Evolutionary conservation across 1,284 basidiomycete genomes (phyloP), one percentile per base, ranked within the genome.

Genomic region (Melampsora occidentalis): DNA sequence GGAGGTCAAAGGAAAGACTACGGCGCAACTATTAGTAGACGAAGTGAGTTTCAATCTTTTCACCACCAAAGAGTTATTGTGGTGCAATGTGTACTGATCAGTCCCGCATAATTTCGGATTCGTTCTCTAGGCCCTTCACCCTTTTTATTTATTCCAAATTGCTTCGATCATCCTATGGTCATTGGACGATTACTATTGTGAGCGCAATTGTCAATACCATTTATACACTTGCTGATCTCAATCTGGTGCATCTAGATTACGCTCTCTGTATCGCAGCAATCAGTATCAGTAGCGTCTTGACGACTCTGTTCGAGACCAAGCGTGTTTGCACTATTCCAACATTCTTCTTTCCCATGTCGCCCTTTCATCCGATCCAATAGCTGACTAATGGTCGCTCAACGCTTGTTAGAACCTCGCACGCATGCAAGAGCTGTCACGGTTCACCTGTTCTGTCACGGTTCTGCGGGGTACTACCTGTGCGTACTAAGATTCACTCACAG

Each of bases 81-180:
- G 12, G 14, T 51, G 59, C 25, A 53, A 63, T 79, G 57, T 22
- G 33, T 59, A 6, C 22, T 62, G 25, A 53, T 42, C 18, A 65
- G 22, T 57, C 33, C 28, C 48, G 67, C 33, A 61, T 76, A 69
- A 79, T 78, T 80, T 72, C 71, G 65, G 18, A 6, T 12, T 68
- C 39, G 48, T 22, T 39, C 18, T 22, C 9, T 75, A 92, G 91
- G 87, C 94, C 69, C 90, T 97, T 46, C 94, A 97, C 82, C 94
- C 94, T 0, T 97, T 97, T 84, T 97, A 97, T 82, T 91, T 99
- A 76, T 99, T 99, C 83, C 97, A 99, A 87, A 91, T 99, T 79
- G 94, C 94, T 66, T 97, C 94, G 78, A 92, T 99, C 80, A 85
- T 93, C 31, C 85, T 99, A 12, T 99, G 97, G 97, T 91, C 91